Evolutionary conservation across 345 rosid genomes (phyloP).

Genomic region (Angophora floribunda): DNA sequence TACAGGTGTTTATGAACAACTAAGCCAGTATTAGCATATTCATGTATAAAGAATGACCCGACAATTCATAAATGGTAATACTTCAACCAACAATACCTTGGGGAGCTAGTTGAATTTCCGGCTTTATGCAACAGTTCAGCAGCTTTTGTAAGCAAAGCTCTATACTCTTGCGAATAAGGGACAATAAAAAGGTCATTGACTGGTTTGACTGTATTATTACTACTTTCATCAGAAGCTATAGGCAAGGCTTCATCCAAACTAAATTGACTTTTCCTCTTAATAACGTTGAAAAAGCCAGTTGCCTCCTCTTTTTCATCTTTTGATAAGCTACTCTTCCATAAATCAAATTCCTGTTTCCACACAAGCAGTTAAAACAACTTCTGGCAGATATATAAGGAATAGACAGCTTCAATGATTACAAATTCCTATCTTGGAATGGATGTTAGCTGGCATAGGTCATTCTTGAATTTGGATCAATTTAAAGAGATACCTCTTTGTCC

Average conservation of each 20-base stretch:
- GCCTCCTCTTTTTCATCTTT: constrained; percentile 48
- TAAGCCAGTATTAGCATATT: neutral
- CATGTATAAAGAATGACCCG: neutral
- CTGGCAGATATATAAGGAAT: neutral
- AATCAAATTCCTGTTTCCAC: constrained; percentile 56
- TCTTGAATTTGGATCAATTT: neutral
- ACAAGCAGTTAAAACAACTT: constrained; percentile 4
- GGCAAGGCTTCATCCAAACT: constrained; percentile 26
- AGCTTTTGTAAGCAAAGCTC: constrained; percentile 46
- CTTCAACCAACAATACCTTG: constrained; percentile 37
- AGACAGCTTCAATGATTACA: neutral
- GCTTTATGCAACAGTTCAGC: constrained; percentile 77
- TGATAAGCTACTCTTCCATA: constrained; percentile 51
- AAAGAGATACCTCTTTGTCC: constrained; percentile 65
- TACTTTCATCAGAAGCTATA: constrained; percentile 11
- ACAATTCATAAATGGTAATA: neutral
- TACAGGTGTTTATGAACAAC: neutral
- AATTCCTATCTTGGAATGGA: neutral
- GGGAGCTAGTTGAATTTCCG: constrained; percentile 61
- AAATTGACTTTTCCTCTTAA: constrained; percentile 55
- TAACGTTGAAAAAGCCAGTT: constrained; percentile 67
- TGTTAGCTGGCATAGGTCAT: neutral
- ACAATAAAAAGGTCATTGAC: constrained; percentile 38
- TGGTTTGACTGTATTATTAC: constrained; percentile 17
- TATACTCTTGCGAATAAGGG: constrained; percentile 68